Evolutionary conservation across 2,329 filamentous ascomycete genomes (phyloP).

Genomic region (Hortaea sp.): DNA sequence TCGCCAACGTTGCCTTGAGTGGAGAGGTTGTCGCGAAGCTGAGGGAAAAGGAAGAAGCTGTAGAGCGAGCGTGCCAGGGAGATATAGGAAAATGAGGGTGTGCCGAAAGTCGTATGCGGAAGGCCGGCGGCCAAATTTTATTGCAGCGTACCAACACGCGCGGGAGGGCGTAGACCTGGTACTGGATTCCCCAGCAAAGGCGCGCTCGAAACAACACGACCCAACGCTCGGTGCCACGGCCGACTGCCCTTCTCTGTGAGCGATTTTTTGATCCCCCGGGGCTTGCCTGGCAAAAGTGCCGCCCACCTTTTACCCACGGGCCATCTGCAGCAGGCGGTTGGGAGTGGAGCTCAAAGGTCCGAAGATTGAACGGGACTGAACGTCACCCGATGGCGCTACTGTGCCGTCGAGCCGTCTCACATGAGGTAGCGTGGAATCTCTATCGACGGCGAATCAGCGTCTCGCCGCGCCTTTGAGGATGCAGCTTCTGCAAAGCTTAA

Average conservation of each 20-base stretch:
- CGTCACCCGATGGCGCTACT: background rate
- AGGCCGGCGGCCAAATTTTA: background rate
- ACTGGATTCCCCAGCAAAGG: too few relatives aligned
- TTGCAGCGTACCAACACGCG: background rate
- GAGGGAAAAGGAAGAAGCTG: background rate
- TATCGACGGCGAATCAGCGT: background rate
- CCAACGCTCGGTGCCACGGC: background rate
- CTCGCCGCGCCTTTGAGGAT: background rate
- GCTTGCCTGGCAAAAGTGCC: background rate
- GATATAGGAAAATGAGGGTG: background rate
- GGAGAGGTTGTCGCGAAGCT: constrained; percentile 1
- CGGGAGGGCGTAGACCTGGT: background rate
- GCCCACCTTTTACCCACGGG: background rate
- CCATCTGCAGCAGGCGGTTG: background rate
- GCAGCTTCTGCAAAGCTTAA: background rate
- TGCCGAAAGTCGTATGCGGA: background rate
- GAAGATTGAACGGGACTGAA: constrained; percentile 2
- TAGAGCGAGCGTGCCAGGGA: background rate
- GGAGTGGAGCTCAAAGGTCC: constrained; percentile 8
- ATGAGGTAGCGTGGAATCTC: background rate
- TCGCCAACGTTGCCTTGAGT: constrained; percentile 8
- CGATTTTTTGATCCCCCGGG: constrained; percentile 1
- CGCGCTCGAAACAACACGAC: too few relatives aligned
- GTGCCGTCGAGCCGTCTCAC: constrained; percentile 3
- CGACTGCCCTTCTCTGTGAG: background rate